These are phyloP conservation scores for Citrus reticulata DNA, from an alignment of 345 rosid species.

Conservation along the genomic window DNA sequence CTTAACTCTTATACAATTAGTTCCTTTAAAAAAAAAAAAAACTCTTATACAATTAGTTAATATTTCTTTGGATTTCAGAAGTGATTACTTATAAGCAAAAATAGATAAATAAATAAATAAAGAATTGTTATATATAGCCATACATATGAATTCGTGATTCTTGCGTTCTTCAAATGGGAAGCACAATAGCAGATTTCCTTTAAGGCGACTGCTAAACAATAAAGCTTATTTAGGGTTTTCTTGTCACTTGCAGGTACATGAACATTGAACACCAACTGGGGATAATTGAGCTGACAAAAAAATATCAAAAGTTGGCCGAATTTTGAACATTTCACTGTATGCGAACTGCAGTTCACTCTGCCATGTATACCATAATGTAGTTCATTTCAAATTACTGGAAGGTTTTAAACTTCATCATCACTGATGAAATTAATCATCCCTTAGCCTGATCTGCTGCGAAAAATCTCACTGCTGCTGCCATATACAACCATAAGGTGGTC, in stretches of 20 bases:
- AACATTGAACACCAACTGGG: neutral
- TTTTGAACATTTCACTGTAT: neutral
- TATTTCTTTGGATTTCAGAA: too few species aligned
- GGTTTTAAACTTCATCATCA: neutral
- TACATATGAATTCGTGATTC: neutral
- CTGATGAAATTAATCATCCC: too few species aligned
- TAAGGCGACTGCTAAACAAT: neutral
- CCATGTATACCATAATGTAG: neutral
- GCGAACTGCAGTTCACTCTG: neutral
- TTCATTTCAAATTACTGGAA: neutral
- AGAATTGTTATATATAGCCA: neutral
- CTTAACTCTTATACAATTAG: too few species aligned
- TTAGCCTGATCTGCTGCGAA: neutral
- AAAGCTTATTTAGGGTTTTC: neutral
- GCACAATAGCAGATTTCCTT: neutral
- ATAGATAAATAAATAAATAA: too few species aligned
- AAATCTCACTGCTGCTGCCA: slow-evolving; percentile 37
- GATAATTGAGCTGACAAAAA: neutral
- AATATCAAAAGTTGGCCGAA: neutral
- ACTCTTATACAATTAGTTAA: too few species aligned
- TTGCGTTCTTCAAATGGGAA: neutral
- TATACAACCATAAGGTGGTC: slow-evolving; percentile 20
- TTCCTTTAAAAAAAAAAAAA: too few species aligned
- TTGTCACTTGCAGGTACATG: neutral
- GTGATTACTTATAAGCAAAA: too few species aligned